These are phyloP conservation scores for Plasmodium ovale DNA, from an alignment of 169 alveolate genomes.

Conservation along the genomic window DNA sequence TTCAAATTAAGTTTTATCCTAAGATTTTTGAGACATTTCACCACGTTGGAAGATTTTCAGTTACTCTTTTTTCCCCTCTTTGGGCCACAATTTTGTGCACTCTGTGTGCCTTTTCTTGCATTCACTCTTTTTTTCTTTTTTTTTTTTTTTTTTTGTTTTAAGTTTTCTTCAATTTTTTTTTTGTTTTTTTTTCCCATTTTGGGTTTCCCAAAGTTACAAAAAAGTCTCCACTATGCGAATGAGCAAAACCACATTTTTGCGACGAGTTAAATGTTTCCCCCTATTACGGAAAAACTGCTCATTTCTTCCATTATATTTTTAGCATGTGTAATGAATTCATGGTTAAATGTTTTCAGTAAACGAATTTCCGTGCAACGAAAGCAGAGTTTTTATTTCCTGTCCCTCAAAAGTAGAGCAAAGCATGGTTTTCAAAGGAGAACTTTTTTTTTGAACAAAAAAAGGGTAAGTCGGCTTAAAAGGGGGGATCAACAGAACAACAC, in stretches of 20 bases:
- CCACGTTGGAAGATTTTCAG: no score
- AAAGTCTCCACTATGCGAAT: no score
- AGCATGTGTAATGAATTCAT: constrained; percentile 45
- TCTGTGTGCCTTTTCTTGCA: no score
- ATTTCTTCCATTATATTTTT: constrained; percentile 4
- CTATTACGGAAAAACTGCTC: constrained; percentile 5
- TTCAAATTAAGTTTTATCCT: no score
- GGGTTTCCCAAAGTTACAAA: not conserved
- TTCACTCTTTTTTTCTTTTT: no score
- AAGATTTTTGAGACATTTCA: no score
- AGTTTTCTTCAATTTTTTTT: no score
- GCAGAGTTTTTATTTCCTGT: constrained; percentile 16
- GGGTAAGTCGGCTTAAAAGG: constrained; percentile 1
- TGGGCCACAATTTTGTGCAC: no score
- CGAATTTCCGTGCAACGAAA: constrained; percentile 4
- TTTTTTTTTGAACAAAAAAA: constrained; percentile 21
- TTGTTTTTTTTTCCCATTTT: not conserved
- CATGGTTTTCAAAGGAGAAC: not conserved
- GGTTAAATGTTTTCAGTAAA: constrained; percentile 29
- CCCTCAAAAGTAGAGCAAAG: constrained; percentile 7
- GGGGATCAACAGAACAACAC: not conserved
- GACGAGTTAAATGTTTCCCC: constrained; percentile 29
- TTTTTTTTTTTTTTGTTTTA: no score
- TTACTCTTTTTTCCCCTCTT: no score
- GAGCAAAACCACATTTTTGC: not conserved